phyloP scores from a whole-genome alignment of 495 filamentous ascomycete genomes.

The Talaromyces ruber region DNA sequence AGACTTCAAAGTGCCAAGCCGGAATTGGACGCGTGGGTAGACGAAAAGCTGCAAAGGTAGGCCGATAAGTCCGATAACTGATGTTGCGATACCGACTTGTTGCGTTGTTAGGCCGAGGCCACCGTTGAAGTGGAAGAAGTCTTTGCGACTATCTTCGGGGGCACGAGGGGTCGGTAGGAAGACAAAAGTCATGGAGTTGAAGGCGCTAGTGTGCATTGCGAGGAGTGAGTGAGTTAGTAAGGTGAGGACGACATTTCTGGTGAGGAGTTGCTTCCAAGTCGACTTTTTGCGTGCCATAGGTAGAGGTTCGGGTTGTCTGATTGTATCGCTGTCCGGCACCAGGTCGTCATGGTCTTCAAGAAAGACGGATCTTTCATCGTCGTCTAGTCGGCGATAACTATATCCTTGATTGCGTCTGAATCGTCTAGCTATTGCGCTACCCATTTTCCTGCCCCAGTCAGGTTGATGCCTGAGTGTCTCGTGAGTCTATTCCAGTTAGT shows the following conservation, averaged over 20 bases:
- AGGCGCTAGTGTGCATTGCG: slow-evolving; percentile 66
- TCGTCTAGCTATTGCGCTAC: slow-evolving; percentile 27
- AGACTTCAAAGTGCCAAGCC: slow-evolving; percentile 52
- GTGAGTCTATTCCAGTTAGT: slow-evolving; percentile 30
- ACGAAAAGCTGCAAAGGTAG: slow-evolving; percentile 62
- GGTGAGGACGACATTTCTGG: slow-evolving; percentile 51
- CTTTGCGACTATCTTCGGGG: slow-evolving; percentile 30
- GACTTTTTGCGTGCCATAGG: slow-evolving; percentile 33
- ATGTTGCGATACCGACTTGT: slow-evolving; percentile 60
- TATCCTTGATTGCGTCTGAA: slow-evolving; percentile 17
- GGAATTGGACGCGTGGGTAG: slow-evolving; percentile 53
- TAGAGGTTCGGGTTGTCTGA: slow-evolving; percentile 20
- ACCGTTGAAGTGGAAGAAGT: slow-evolving; percentile 59
- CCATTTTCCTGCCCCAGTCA: slow-evolving; percentile 44
- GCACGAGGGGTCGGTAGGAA: slow-evolving; percentile 61
- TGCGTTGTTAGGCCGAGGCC: slow-evolving; percentile 62
- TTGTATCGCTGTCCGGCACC: slow-evolving; percentile 27
- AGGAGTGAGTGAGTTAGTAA: slow-evolving; percentile 58
- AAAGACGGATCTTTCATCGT: slow-evolving; percentile 30
- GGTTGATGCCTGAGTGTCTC: slow-evolving; percentile 32
- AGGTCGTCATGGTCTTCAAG: slow-evolving; percentile 17
- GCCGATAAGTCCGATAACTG: slow-evolving; percentile 60
- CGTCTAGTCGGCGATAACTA: slow-evolving; percentile 8
- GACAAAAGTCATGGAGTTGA: slow-evolving; percentile 65
- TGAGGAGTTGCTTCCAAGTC: slow-evolving; percentile 52